A percentile compares a stretch with the other conserved stretches of the same genome.
Evolutionary conservation across 352 stramenopile genomes (phyloP).

Genomic region (Phytophthora vignae): DNA sequence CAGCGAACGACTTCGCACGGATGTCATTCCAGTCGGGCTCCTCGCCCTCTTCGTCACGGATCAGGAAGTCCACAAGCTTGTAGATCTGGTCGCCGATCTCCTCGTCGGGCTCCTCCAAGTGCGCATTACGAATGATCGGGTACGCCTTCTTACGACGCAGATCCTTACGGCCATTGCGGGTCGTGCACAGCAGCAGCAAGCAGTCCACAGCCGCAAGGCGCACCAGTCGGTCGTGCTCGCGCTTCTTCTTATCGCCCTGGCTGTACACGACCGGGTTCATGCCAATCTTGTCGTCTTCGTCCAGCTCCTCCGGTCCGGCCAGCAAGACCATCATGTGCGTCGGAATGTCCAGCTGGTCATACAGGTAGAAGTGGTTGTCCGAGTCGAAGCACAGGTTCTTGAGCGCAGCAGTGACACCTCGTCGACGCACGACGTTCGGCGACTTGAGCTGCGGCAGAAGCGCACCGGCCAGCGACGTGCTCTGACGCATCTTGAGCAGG

Average conservation of each 20-base stretch:
- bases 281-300: constrained; percentile 81
- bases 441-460: constrained; percentile 84
- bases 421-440: constrained; percentile 82
- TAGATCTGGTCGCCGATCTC: constrained; percentile 90
- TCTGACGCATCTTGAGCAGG: constrained; percentile 75
- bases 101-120: constrained; percentile 82
- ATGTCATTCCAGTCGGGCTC: constrained; percentile 87
- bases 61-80: constrained; percentile 90
- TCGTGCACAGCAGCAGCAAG: constrained; percentile 82
- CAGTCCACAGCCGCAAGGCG: constrained; percentile 78
- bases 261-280: constrained; percentile 84
- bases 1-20: constrained; percentile 67
- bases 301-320: constrained; percentile 74
- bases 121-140: constrained; percentile 84
- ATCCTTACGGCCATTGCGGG: constrained; percentile 77
- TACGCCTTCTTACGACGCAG: constrained; percentile 89
- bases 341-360: constrained; percentile 85
- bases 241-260: constrained; percentile 85
- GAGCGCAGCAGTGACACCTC: constrained; percentile 67
- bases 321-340: constrained; percentile 83
- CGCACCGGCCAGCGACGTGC: constrained; percentile 67
- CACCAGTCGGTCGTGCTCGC: constrained; percentile 78
- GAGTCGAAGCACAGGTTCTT: constrained; percentile 91
- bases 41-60: constrained; percentile 88
- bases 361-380: constrained; percentile 90